phyloP scores from a whole-genome alignment of 257 asterid genomes.

The Rhazya stricta region DNA sequence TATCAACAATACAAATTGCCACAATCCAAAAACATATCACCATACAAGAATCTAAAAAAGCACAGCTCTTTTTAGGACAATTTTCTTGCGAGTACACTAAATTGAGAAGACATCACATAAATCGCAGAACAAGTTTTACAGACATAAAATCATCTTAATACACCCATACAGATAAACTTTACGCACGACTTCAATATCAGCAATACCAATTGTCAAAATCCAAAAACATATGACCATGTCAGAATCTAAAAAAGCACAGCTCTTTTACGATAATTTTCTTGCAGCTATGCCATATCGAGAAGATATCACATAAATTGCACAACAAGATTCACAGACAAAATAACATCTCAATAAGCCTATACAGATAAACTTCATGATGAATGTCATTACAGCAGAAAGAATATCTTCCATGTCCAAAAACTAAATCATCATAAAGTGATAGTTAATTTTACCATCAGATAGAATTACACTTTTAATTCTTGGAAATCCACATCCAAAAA shows the following conservation, averaged over 20 bases:
- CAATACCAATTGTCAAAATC: slow-evolving; percentile 8
- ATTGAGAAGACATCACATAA: neutral
- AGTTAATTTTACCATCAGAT: neutral
- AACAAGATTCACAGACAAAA: neutral
- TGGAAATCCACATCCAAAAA: neutral
- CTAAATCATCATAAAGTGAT: neutral
- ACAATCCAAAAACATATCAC: slow-evolving; percentile 2
- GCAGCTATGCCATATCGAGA: neutral
- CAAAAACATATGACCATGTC: slow-evolving; percentile 5
- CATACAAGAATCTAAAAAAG: neutral
- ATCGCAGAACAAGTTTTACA: neutral
- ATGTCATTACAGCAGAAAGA: neutral
- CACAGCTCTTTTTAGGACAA: neutral
- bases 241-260: neutral
- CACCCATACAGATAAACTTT: neutral
- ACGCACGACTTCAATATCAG: slow-evolving; percentile 1
- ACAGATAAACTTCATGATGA: neutral
- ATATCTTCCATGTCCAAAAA: neutral
- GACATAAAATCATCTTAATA: neutral
- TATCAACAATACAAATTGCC: slow-evolving; percentile 6
- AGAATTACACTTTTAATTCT: neutral
- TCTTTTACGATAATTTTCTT: neutral
- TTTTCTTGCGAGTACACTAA: neutral
- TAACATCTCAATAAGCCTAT: neutral
- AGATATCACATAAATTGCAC: neutral